Conservation (phyloP, 345 rosid species). For the Rhizophora mangle region DNA sequence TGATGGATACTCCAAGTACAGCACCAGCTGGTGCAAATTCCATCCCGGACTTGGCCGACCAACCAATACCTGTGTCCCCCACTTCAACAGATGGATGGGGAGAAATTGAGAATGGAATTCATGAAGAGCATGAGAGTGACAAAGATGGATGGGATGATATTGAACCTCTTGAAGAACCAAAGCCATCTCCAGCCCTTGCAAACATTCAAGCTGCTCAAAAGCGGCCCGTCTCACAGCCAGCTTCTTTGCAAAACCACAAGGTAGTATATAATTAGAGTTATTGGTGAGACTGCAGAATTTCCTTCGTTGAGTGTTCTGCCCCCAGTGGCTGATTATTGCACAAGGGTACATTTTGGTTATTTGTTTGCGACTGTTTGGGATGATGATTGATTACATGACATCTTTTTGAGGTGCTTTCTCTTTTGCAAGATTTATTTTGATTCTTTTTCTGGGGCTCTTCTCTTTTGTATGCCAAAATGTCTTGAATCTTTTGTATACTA, state of each 20-base stretch:
- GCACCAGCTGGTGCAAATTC: constrained; percentile 54
- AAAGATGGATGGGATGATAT: constrained; percentile 98
- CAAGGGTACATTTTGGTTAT: no score
- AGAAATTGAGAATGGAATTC: constrained; percentile 78
- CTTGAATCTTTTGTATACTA: no score
- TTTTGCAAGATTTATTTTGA: no score
- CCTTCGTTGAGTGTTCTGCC: background rate
- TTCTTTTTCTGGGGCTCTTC: no score
- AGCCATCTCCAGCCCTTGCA: constrained; percentile 72
- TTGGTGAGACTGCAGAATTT: background rate
- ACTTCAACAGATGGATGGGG: constrained; percentile 99
- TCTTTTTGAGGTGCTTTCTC: no score
- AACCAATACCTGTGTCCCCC: constrained; percentile 71
- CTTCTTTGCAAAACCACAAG: constrained; percentile 62
- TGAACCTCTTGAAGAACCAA: constrained; percentile 86
- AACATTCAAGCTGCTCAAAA: constrained; percentile 94
- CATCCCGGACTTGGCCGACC: constrained; percentile 67
- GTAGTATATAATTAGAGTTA: constrained; percentile 31
- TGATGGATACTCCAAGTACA: constrained; percentile 47
- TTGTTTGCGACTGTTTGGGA: no score
- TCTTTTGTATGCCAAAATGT: no score
- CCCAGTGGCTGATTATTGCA: background rate
- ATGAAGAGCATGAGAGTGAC: constrained; percentile 67
- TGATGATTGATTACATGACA: no score
- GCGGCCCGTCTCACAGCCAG: constrained; percentile 60